Conservation (phyloP, 108 stramenopile species). For the Asterionellopsis glacialis region DNA sequence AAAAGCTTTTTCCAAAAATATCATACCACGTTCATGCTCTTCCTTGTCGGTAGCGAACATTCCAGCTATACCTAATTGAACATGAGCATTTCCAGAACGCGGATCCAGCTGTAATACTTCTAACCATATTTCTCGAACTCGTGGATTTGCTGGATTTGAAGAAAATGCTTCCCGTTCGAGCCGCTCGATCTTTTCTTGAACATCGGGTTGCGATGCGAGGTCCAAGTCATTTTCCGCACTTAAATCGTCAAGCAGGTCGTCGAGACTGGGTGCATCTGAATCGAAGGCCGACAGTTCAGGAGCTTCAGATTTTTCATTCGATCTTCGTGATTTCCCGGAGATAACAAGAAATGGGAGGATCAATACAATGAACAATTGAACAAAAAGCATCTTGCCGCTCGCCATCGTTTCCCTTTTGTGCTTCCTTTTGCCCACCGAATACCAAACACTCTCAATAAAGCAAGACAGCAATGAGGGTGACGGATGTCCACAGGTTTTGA, state of each 20-base stretch:
- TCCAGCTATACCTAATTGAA: not conserved
- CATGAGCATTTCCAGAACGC: not conserved
- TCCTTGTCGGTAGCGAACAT: not conserved
- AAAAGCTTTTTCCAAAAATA: not conserved
- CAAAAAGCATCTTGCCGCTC: too few species aligned
- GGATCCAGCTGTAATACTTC: slow-evolving; percentile 1
- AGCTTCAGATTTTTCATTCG: too few species aligned
- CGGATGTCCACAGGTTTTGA: too few species aligned
- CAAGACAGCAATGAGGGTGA: too few species aligned
- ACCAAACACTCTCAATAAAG: too few species aligned
- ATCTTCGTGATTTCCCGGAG: too few species aligned
- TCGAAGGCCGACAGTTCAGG: too few species aligned
- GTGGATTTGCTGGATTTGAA: not conserved
- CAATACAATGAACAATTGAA: too few species aligned
- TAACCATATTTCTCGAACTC: not conserved
- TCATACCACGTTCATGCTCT: slow-evolving; percentile 3
- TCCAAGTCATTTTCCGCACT: not conserved
- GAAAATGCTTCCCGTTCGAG: not conserved
- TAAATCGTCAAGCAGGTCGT: not conserved
- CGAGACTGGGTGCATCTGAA: too few species aligned
- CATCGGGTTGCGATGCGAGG: not conserved
- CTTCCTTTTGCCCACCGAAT: too few species aligned
- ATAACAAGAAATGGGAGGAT: too few species aligned
- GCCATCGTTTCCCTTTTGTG: too few species aligned
- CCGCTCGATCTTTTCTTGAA: not conserved